Evolutionary conservation across 2,329 filamentous ascomycete genomes (phyloP), one percentile per base, ranked within the genome.

Genomic region (Colletotrichum tabaci): DNA sequence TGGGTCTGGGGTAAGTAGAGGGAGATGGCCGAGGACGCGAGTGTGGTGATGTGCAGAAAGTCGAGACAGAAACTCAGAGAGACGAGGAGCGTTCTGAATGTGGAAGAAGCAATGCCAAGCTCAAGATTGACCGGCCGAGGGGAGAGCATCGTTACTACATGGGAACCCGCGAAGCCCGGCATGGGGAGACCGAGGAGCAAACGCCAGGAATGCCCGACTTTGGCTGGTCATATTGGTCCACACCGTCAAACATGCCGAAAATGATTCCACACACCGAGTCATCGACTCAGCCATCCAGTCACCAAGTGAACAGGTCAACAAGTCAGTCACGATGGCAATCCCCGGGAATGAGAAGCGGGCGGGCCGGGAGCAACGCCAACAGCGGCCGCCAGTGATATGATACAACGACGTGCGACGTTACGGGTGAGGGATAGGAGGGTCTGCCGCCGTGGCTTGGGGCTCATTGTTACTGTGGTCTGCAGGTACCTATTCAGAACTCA

Each of bases 51-150:
- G 8, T 26, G 12, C 21, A 52, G 23, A 8, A 52, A 9, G 10
- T 16, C 26, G 61, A 65, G 52, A n/a, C 40, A 47, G 23, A 50
- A 35, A 47, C 50, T 35, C 21, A 21, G 47, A 12, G 55, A 42
- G 26, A 53, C 30, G 62, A 49, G 67, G 66, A 67, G 67, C 47
- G 38, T 21, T 23, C 30, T 18, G 21, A n/a, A 63, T 35, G 49
- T 23, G 40, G 23, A 21, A 66, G 55, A 66, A 66, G 61, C 62
- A 53, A 61, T 23, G 47, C 47, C 67, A 61, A 70, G 67, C 38
- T 38, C 26, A 35, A 49, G 23, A 58, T 42, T 12, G 60, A 40
- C 67, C 38, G 49, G 38, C 55, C 40, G 44, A 60, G 42, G 30
- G 30, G 46, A 53, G 26, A 46, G 52, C 56, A 40, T 66, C 35